Evolutionary conservation across 106 monocot species (phyloP), one percentile per base, ranked within the genome.

Genomic region (Dioscorea alata): DNA sequence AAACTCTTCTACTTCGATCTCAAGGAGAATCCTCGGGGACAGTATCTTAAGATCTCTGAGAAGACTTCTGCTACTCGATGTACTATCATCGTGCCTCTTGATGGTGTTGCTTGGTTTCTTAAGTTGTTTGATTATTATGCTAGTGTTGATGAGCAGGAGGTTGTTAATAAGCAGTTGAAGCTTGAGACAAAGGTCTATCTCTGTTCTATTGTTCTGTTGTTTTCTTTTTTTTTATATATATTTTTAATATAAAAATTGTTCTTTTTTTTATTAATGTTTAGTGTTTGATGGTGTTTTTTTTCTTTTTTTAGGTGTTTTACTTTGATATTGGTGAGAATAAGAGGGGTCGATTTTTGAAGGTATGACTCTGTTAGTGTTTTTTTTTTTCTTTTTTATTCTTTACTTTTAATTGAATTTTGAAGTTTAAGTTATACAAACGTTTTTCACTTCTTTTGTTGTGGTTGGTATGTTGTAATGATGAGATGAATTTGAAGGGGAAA

Each of bases 1-100:
- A 94, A 94, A 72, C 76, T 90, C 25, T 94, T 94, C 78, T 94
- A 94, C 74, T 94, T 94, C 71, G 94, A 94, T 70, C 82, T 94
- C 49, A 94, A 94, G 75, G 90, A 94, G 82, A 94, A 94, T 59
- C 84, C 90, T 10, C 69, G 90, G 18, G 90, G 94, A 2, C 65
- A 78, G 69, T 94, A 94, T 64, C 81, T 94, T 15, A 94, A 94
- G 87, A 94, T 94, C 69, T 94, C 94, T 6, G 94, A 94, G 87
- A 94, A 94, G 76, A 94, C 94, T 19, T 80, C 94, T 16, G 90
- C 90, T 12, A 90, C 89, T 28, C 70, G 90, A 71, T 87, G 90
- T 24, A 94, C 94, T 22, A 94, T 94, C 66, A 94, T 94, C 51
- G 90, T 94, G 5, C 90, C 90, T 19, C 71, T 76, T 13, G 73